Base-by-base conservation (phyloP, 2,329 filamentous ascomycete species). In the Fusarium ambrosium region DNA sequence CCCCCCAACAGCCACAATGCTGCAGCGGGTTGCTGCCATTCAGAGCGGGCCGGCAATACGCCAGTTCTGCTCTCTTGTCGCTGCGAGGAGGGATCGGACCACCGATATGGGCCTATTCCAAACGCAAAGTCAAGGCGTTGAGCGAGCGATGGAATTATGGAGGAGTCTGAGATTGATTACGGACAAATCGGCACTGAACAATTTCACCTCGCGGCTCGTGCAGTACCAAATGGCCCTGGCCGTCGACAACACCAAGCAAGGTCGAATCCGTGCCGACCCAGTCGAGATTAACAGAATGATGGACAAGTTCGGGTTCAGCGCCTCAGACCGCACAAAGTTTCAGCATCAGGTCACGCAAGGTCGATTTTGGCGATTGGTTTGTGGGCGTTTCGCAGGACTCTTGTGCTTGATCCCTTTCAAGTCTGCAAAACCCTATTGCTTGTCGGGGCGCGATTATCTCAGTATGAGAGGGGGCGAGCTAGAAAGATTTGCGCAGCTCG, bases 301-400 rank as follows among this genome's bases (percentile, higher is more conserved):
- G 58, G 32, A 41, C 20, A 61, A 61, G 24, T 61, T 61, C 27
- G 58, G 58, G 16, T 61, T 41, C 58, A 61, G 24, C 37, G 24
- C 37, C 11, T 41, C 58, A 4, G 58, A 61, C 32, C 58, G 58
- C 4, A 27, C 18, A 14, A 61, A n/a, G 36, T 61, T 61, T n/a
- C 16, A 24, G 27, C 18, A 29, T 10, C 32, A 43, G 18, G 36
- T 61, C 32, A 41, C 29, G 7, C 36, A 61, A 61, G 58, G 58
- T 4, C 14, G 58, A 4, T n/a, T 59, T 2, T 59, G 55, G 55
- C 55, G 34, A 18, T 6, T 24, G 2, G 34, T 39, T 22, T 59
- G 55, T 5, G 55, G 55, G 16, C 34, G 22, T 5, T 59, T 59
- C 36, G 22, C 55, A 4, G 55, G 55, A n/a, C 55, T 59, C 20